phyloP scores from a whole-genome alignment of 2,329 filamentous ascomycete genomes.

The Ophiostoma ips region DNA sequence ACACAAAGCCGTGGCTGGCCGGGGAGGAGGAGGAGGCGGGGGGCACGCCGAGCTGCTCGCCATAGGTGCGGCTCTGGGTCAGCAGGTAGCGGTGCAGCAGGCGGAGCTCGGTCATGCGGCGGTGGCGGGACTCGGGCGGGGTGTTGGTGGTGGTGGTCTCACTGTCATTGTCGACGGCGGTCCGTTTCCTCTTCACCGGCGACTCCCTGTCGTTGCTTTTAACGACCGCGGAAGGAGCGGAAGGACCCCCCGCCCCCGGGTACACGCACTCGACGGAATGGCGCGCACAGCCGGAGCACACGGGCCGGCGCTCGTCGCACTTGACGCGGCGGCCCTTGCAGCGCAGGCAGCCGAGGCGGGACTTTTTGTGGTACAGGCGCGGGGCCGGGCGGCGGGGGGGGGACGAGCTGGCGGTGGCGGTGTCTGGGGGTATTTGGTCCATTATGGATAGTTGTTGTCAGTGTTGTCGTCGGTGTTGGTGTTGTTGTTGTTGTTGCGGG shows the following conservation, averaged over 20 bases:
- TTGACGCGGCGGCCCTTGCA: constrained; percentile 20
- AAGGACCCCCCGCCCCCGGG: too few relatives aligned
- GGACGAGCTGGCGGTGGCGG: too few relatives aligned
- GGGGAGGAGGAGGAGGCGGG: too few relatives aligned
- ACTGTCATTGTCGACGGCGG: background rate
- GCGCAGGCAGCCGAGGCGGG: constrained; percentile 18
- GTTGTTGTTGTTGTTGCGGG: too few relatives aligned
- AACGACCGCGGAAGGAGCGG: too few relatives aligned
- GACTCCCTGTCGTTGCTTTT: too few relatives aligned
- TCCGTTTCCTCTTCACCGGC: background rate
- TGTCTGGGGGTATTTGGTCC: too few relatives aligned
- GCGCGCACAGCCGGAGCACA: constrained; percentile 16
- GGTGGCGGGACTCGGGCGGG: constrained; percentile 22
- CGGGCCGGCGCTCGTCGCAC: constrained; percentile 16
- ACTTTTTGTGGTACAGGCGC: constrained; percentile 22
- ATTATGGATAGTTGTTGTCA: too few relatives aligned
- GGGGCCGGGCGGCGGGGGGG: constrained; percentile 11
- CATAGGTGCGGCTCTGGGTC: constrained; percentile 19
- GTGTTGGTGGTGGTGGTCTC: background rate
- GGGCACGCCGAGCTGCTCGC: background rate
- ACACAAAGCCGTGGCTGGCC: constrained; percentile 19
- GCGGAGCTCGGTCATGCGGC: constrained; percentile 25
- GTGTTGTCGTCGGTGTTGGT: too few relatives aligned
- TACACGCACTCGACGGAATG: constrained; percentile 17
- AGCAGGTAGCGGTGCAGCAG: constrained; percentile 23